phyloP scores from a whole-genome alignment of 352 stramenopile genomes.

The Phytopythium boreale region DNA sequence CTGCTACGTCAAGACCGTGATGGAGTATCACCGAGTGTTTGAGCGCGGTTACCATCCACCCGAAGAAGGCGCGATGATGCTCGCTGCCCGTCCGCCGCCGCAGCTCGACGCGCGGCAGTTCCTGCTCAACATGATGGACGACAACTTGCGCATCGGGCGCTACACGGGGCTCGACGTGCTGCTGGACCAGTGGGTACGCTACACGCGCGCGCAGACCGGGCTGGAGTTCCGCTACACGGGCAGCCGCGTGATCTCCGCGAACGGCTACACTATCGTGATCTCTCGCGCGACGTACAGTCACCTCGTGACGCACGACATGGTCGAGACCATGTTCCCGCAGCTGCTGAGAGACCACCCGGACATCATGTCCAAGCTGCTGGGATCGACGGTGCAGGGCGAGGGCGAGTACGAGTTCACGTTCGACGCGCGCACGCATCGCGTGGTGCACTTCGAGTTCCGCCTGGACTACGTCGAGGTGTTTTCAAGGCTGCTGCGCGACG shows the following conservation, averaged over 20 bases:
- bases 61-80: too few species aligned
- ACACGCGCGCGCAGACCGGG: constrained; percentile 35
- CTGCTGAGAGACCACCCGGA: constrained; percentile 19
- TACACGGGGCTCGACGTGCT: constrained; percentile 41
- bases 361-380: constrained; percentile 29
- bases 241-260: constrained; percentile 21
- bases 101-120: constrained; percentile 29
- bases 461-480: constrained; percentile 43
- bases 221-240: constrained; percentile 35
- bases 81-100: constrained; percentile 4
- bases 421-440: constrained; percentile 27
- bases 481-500: constrained; percentile 33
- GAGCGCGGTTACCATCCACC: constrained; percentile 37
- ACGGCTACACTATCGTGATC: constrained; percentile 27
- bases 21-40: constrained; percentile 61
- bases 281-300: constrained; percentile 38
- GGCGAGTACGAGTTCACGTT: constrained; percentile 45
- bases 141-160: constrained; percentile 38
- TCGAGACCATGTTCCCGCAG: constrained; percentile 54
- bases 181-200: constrained; percentile 47
- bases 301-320: constrained; percentile 35
- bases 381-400: constrained; percentile 24
- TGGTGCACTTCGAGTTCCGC: constrained; percentile 42
- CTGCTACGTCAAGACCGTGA: constrained; percentile 41
- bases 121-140: constrained; percentile 41